A percentile compares a stretch with the other conserved stretches of the same genome.
Evolutionary conservation across 768 basidiomycete species (phyloP).

Genomic region (Porpolomopsis calyptriformis): DNA sequence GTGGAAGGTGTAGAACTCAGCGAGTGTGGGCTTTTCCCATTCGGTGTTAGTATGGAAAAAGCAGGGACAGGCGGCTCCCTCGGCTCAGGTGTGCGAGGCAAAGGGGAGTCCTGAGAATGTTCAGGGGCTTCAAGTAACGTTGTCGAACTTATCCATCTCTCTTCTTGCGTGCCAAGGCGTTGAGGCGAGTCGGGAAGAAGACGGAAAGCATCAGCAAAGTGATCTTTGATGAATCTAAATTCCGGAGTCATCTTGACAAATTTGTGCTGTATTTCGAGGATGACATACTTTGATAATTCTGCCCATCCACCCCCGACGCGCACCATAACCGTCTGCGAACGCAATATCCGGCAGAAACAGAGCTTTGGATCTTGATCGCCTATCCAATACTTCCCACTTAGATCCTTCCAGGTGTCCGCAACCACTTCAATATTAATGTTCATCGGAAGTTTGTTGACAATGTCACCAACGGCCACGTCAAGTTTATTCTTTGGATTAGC

Average conservation of each 20-base stretch:
- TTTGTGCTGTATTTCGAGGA: background rate
- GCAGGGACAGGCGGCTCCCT: slow-evolving; percentile 46
- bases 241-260: too few species aligned
- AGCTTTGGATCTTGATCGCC: slow-evolving; percentile 83
- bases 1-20: slow-evolving; percentile 41
- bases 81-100: slow-evolving; percentile 58
- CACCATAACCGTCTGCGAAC: slow-evolving; percentile 92
- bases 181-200: slow-evolving; percentile 58
- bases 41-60: slow-evolving; percentile 53
- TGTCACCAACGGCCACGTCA: slow-evolving; percentile 85
- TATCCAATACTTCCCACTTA: slow-evolving; percentile 95
- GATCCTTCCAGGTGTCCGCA: slow-evolving; percentile 79
- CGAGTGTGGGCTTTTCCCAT: slow-evolving; percentile 40
- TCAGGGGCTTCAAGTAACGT: slow-evolving; percentile 53
- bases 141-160: slow-evolving; percentile 78
- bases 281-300: slow-evolving; percentile 75
- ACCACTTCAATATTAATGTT: slow-evolving; percentile 76
- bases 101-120: slow-evolving; percentile 23
- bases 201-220: slow-evolving; percentile 77
- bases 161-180: slow-evolving; percentile 41
- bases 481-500: slow-evolving; percentile 86
- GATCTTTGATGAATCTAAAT: slow-evolving; percentile 77
- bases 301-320: slow-evolving; percentile 93
- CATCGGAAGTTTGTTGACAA: slow-evolving; percentile 81
- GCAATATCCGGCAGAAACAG: slow-evolving; percentile 85